Evolutionary conservation across 2,329 filamentous ascomycete genomes (phyloP).

Genomic region (Fusarium sp.): DNA sequence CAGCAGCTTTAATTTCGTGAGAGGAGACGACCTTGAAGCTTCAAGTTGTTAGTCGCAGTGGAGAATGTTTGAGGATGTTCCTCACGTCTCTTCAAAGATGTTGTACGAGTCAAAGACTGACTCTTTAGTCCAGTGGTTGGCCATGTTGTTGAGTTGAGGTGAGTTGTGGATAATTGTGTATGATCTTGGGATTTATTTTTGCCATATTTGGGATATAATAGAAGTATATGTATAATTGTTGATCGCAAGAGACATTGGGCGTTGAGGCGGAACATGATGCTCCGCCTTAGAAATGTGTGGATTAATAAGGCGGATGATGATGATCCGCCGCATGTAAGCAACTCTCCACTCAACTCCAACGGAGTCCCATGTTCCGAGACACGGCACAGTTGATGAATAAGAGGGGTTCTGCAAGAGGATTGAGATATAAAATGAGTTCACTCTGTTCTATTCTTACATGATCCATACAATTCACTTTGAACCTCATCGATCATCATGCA

Average conservation of each 20-base stretch:
- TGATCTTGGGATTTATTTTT: neutral
- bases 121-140: conserved; percentile 28
- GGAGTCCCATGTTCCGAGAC: neutral
- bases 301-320: conserved; percentile 14
- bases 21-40: conserved; percentile 38
- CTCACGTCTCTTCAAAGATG: conserved; percentile 34
- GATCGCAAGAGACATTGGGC: too few species aligned
- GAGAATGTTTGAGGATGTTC: accelerated
- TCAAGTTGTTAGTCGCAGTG: neutral
- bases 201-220: neutral
- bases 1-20: conserved; percentile 35
- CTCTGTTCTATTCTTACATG: neutral
- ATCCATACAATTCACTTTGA: neutral
- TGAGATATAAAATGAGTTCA: neutral
- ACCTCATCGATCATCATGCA: conserved; percentile 16
- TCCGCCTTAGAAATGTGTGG: neutral
- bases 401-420: too few species aligned
- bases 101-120: conserved; percentile 35
- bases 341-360: neutral
- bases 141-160: conserved; percentile 14
- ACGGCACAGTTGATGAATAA: neutral
- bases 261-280: neutral
- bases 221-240: neutral
- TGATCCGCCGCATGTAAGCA: neutral
- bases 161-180: neutral